Conservation (phyloP, 306 rosid species). For the Begonia peltatifolia region DNA sequence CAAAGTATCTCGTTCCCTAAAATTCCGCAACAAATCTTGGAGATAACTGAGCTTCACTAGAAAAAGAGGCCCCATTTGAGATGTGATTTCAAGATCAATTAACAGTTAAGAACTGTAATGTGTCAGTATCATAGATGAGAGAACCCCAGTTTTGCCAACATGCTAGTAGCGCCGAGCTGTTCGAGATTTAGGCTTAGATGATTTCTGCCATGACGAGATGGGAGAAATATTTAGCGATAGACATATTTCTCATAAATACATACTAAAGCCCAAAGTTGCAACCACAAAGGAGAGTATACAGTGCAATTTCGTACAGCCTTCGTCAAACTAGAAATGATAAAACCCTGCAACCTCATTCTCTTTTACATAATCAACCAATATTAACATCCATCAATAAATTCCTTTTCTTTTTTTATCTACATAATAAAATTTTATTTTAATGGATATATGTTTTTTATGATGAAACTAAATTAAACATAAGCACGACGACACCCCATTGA, state of each 20-base stretch:
- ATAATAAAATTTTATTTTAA: not conserved
- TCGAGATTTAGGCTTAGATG: slow-evolving; percentile 60
- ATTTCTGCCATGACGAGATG: slow-evolving; percentile 42
- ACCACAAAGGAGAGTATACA: not conserved
- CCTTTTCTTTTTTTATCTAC: not conserved
- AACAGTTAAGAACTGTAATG: no score
- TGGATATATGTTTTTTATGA: not conserved
- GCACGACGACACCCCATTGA: no score
- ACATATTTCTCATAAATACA: not conserved
- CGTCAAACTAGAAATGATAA: not conserved
- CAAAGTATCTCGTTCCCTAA: not conserved
- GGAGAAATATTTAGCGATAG: not conserved
- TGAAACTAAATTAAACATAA: no score
- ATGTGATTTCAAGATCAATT: no score
- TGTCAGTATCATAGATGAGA: no score
- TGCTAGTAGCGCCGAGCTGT: slow-evolving; percentile 47
- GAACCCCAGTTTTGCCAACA: slow-evolving; percentile 15
- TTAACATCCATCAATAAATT: not conserved
- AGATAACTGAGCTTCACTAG: not conserved
- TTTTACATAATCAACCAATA: no score
- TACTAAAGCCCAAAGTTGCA: not conserved
- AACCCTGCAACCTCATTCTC: not conserved
- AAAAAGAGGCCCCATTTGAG: no score
- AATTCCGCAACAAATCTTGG: not conserved
- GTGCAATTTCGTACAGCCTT: not conserved